Evolutionary conservation across 2,329 filamentous ascomycete genomes (phyloP).

Genomic region (Botrytis fabae): DNA sequence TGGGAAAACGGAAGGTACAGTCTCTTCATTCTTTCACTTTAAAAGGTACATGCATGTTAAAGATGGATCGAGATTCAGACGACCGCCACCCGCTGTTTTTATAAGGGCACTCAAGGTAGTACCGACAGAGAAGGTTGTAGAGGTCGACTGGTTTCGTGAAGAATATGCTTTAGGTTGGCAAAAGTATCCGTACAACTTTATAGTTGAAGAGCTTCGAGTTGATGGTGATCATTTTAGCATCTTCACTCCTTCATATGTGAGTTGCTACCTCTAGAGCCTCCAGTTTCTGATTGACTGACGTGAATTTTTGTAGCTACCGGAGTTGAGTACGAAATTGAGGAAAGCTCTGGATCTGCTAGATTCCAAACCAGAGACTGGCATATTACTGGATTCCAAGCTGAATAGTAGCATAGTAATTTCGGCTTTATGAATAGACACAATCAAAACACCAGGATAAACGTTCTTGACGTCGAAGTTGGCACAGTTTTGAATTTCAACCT

Average conservation of each 20-base stretch:
- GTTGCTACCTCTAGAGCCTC: not conserved
- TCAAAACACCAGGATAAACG: not conserved
- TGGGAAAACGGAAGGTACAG: constrained; percentile 12
- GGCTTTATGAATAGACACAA: not conserved
- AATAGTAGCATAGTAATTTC: no score
- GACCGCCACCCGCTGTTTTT: constrained; percentile 15
- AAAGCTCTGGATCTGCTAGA: not conserved
- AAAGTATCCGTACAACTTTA: constrained; percentile 17
- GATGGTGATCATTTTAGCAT: constrained; percentile 22
- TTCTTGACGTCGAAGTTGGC: not conserved
- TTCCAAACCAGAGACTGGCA: not conserved
- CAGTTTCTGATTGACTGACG: not conserved
- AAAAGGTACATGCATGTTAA: not conserved
- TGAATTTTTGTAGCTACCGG: not conserved
- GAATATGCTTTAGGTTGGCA: constrained; percentile 17
- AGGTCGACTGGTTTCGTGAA: constrained; percentile 19
- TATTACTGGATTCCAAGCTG: not conserved
- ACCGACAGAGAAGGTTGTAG: constrained; percentile 16
- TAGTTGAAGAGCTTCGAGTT: constrained; percentile 14
- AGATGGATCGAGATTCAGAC: not conserved
- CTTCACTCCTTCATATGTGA: constrained; percentile 16
- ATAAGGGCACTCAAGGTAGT: constrained; percentile 12
- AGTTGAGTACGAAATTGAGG: not conserved
- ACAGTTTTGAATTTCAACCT: not conserved
- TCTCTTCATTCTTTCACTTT: not conserved